Evolutionary conservation across 2,329 filamentous ascomycete genomes (phyloP), one percentile per base, ranked within the genome.

Genomic region (Aspergillus thermomutatus): DNA sequence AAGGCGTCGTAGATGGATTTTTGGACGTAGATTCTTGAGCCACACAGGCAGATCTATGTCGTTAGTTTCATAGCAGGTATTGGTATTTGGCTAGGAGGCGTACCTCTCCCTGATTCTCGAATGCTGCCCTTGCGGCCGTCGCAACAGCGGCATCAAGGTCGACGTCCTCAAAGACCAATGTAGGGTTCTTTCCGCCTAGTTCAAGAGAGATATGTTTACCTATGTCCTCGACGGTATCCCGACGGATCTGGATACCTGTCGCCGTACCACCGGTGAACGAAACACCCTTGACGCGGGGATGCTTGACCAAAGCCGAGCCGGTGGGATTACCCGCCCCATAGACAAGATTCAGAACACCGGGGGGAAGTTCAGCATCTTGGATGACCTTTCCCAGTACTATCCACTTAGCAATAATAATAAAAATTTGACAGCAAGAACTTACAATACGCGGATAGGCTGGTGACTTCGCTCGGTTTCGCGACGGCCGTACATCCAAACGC

Each of bases 11-110:
- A 86, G 10, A 90, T 78, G 8, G 80, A 81, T 2, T 76, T 77
- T 68, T 89, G 86, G 2, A 89, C 82, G 66, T 85, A 87, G 27
- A 89, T 80, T 0, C 86, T 78, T 66, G 88, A 88, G 7, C 85
- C 85, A 0, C 84, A 84, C 59, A 88, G 83, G 63, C 86, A 67
- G 11, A 63, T 63, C 54, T 63, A 52, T 4, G 1, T 21, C 2
- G 40, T 56, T 47, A 56, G 54, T 23, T 23, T 31, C 1, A 9
- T 1, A 10, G 4, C 11, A 14, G 4, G 4, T 14, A 27, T 40
- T 11, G 34, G 4, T 21, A n/a, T n/a, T n/a, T n/a, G 14, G 23
- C 26, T 19, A 1, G 25, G 8, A 3, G 1, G 3, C 9, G 1
- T 50, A 56, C 57, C 53, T 56, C 57, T n/a, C 61, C 61, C 41